These are phyloP conservation scores for Blastosporella zonata DNA, from an alignment of 1,284 basidiomycete species.

Conservation along the genomic window DNA sequence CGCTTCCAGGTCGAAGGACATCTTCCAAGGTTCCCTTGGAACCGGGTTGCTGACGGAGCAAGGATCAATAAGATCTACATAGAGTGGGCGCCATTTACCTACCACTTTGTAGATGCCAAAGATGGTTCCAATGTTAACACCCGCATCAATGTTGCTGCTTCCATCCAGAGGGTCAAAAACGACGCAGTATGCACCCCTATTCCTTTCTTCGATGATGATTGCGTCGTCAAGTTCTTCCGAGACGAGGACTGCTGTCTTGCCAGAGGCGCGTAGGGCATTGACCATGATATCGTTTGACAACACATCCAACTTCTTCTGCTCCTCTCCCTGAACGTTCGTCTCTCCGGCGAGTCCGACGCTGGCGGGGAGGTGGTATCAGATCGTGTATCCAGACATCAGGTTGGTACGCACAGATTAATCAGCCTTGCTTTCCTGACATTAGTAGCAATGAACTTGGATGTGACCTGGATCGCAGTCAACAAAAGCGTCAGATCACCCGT, in stretches of 20 bases:
- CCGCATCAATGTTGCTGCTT: constrained; percentile 98
- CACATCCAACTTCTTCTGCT: constrained; percentile 99
- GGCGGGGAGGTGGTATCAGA: constrained; percentile 5
- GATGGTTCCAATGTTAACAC: constrained; percentile 99
- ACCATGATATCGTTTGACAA: constrained; percentile 99
- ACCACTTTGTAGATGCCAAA: constrained; percentile 97
- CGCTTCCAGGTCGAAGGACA: constrained; percentile 90
- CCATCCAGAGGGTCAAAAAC: constrained; percentile 99
- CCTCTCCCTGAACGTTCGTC: constrained; percentile 96
- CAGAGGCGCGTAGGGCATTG: constrained; percentile 89
- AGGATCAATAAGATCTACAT: neutral
- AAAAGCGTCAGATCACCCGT: constrained; percentile 95
- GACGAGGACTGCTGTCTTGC: constrained; percentile 95
- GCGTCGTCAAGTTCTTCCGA: constrained; percentile 96
- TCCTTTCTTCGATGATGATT: constrained; percentile 79
- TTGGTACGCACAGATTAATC: constrained; percentile 84
- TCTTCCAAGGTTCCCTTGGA: constrained; percentile 81
- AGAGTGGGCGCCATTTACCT: constrained; percentile 26
- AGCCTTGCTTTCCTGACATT: constrained; percentile 96
- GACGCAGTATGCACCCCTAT: constrained; percentile 89
- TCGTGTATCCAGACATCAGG: constrained; percentile 2
- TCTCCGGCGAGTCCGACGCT: constrained; percentile 95
- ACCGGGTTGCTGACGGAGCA: constrained; percentile 54
- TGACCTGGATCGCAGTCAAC: constrained; percentile 93
- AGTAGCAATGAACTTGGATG: constrained; percentile 96